Percentiles rank a stretch among this genome's conserved stretches.
Evolutionary conservation across 108 stramenopile genomes (phyloP).

Genomic region (Skeletonema costatum): DNA sequence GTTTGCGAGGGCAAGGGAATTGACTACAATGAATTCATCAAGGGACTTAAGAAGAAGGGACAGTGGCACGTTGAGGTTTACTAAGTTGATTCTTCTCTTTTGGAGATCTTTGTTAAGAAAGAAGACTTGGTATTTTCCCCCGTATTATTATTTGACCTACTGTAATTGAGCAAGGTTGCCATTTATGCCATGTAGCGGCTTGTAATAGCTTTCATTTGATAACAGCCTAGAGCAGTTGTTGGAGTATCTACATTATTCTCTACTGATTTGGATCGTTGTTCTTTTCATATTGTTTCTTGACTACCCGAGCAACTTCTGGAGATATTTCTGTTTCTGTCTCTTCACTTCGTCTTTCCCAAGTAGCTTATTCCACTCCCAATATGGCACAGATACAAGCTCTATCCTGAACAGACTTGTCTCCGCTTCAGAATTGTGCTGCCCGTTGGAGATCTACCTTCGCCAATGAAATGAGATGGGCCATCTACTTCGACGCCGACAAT

Average conservation of each 20-base stretch:
- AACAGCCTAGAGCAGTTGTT: not conserved
- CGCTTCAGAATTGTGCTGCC: too few relatives aligned
- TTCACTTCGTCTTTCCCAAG: too few relatives aligned
- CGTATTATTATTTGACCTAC: not conserved
- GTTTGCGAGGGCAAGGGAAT: conserved; percentile 91
- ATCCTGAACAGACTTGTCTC: not conserved
- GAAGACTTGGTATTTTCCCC: conserved; percentile 1
- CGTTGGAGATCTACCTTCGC: too few relatives aligned
- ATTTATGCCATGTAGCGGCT: not conserved
- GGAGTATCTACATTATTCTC: not conserved
- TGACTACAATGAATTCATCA: conserved; percentile 87
- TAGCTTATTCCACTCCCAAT: too few relatives aligned
- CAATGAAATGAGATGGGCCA: too few relatives aligned
- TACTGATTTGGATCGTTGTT: too few relatives aligned
- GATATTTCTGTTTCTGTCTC: too few relatives aligned
- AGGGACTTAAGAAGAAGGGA: conserved; percentile 83
- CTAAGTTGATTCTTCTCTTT: conserved; percentile 38
- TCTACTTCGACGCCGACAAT: too few relatives aligned
- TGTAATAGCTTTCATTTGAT: conserved; percentile 2
- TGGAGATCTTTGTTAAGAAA: not conserved
- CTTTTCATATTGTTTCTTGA: too few relatives aligned
- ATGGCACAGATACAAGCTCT: conserved; percentile 12
- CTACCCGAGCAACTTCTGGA: too few relatives aligned
- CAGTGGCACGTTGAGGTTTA: conserved; percentile 90
- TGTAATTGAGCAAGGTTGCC: not conserved